phyloP scores from a whole-genome alignment of 139 green algal genomes.

The Eudorina sp. region DNA sequence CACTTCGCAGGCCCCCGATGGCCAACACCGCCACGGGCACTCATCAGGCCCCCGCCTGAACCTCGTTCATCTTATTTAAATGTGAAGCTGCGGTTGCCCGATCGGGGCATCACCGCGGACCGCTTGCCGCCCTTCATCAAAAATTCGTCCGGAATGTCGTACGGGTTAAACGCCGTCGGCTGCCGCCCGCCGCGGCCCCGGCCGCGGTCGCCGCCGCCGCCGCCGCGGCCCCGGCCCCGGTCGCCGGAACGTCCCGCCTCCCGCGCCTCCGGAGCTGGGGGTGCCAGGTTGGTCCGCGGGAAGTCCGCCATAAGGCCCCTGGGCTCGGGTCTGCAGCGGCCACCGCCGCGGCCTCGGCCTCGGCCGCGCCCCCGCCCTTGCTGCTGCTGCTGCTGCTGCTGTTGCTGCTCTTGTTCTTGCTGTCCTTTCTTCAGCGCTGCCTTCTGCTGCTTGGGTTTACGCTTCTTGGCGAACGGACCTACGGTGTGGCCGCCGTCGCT shows the following conservation, averaged over 20 bases:
- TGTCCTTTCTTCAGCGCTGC: too few relatives aligned
- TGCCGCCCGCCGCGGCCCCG: conserved; percentile 1
- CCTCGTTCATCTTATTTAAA: conserved; percentile 48
- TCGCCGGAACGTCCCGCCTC: too few relatives aligned
- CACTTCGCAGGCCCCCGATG: neutral
- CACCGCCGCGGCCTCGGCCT: neutral
- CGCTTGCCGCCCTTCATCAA: conserved; percentile 65
- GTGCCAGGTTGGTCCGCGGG: neutral
- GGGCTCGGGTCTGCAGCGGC: neutral
- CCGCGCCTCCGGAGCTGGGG: neutral
- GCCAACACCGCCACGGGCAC: neutral
- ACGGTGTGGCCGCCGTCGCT: conserved; percentile 31
- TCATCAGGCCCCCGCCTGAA: neutral
- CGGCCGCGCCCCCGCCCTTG: neutral
- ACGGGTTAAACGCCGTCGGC: conserved; percentile 58
- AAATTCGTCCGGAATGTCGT: conserved; percentile 61
- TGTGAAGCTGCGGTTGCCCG: conserved; percentile 56
- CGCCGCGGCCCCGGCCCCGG: neutral
- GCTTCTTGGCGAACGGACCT: conserved; percentile 13
- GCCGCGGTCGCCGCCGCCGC: neutral
- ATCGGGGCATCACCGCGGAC: conserved; percentile 55
- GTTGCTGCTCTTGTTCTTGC: neutral
- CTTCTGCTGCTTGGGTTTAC: conserved; percentile 4
- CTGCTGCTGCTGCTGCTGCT: neutral
- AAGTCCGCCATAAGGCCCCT: conserved; percentile 18